Percentiles rank a stretch among this genome's conserved stretches.
Evolutionary conservation across 225 moss, liverwort and hornwort genomes (phyloP).

Genomic region (Physcomitrium patens): DNA sequence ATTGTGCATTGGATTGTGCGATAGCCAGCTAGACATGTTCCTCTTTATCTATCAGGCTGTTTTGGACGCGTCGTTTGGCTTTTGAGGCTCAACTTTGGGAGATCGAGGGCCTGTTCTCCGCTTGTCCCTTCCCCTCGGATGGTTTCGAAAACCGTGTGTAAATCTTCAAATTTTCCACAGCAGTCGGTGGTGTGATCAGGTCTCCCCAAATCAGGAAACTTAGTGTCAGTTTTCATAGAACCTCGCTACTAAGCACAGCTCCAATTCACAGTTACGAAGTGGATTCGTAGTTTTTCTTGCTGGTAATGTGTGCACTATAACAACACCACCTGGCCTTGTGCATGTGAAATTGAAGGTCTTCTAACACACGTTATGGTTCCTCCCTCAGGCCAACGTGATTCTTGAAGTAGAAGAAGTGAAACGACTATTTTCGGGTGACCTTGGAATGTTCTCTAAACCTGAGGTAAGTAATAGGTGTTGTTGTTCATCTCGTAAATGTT

Average conservation of each 20-base stretch:
- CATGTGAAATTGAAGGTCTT: conserved; percentile 17
- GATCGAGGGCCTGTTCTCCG: neutral
- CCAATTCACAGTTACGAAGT: neutral
- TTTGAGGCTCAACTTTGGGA: conserved; percentile 12
- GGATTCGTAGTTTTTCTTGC: neutral
- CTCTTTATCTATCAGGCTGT: neutral
- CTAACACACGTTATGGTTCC: conserved; percentile 27
- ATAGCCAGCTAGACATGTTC: conserved; percentile 6
- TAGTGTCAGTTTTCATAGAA: no score
- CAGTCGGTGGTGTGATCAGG: neutral
- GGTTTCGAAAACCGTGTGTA: neutral
- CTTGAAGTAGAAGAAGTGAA: conserved; percentile 94
- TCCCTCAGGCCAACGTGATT: conserved; percentile 83
- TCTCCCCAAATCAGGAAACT: neutral
- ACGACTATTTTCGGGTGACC: conserved; percentile 92
- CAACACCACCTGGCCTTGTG: neutral
- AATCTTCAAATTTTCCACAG: no score
- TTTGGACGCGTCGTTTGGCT: neutral
- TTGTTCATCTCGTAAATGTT: neutral
- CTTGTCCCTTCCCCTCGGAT: neutral
- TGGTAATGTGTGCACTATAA: conserved; percentile 4
- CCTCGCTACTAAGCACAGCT: no score
- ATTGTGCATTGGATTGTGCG: conserved; percentile 18
- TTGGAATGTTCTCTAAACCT: conserved; percentile 95
- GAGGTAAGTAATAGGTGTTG: conserved; percentile 67